A percentile compares a stretch with the other conserved stretches of the same genome.
These are phyloP conservation scores for Pseudogymnoascus sp. DNA, from an alignment of 2,329 filamentous ascomycete genomes.

Conservation along the genomic window DNA sequence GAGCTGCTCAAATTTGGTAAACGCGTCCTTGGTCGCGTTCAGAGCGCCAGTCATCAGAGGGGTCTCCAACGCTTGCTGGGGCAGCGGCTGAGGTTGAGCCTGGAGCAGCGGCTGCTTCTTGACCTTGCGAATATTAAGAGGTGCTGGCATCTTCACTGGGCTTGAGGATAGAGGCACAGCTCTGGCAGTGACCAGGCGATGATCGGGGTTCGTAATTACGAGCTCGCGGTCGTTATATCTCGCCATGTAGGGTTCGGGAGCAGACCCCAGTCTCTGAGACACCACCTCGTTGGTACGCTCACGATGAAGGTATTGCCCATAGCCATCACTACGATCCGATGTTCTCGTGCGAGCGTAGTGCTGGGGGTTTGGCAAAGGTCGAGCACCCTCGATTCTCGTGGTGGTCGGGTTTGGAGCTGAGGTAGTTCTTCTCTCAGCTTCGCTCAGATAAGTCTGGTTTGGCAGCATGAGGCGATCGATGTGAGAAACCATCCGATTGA, in stretches of 20 bases:
- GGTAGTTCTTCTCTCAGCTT: slow-evolving; percentile 13
- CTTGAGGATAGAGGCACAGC: slow-evolving; percentile 19
- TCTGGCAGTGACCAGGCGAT: not conserved
- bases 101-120: slow-evolving; percentile 21
- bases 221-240: slow-evolving; percentile 12
- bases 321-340: not conserved
- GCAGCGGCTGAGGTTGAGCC: not conserved
- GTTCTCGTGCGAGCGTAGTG: not conserved
- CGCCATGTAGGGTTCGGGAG: slow-evolving; percentile 22
- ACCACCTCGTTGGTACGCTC: slow-evolving; percentile 15
- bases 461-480: slow-evolving; percentile 50
- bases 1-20: not conserved
- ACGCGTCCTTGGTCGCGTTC: not conserved
- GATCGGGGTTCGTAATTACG: not conserved
- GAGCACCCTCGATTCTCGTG: not conserved
- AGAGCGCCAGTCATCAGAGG: slow-evolving; percentile 16
- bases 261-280: slow-evolving; percentile 24
- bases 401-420: slow-evolving; percentile 24
- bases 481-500: slow-evolving; percentile 53
- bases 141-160: slow-evolving; percentile 26
- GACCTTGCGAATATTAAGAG: slow-evolving; percentile 24
- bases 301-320: slow-evolving; percentile 12
- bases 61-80: not conserved
- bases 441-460: slow-evolving; percentile 11
- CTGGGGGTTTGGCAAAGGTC: not conserved